Percentiles rank a stretch among this genome's conserved stretches.
Conservation (phyloP, 495 filamentous ascomycete species). For the Podospora fimiseda region DNA sequence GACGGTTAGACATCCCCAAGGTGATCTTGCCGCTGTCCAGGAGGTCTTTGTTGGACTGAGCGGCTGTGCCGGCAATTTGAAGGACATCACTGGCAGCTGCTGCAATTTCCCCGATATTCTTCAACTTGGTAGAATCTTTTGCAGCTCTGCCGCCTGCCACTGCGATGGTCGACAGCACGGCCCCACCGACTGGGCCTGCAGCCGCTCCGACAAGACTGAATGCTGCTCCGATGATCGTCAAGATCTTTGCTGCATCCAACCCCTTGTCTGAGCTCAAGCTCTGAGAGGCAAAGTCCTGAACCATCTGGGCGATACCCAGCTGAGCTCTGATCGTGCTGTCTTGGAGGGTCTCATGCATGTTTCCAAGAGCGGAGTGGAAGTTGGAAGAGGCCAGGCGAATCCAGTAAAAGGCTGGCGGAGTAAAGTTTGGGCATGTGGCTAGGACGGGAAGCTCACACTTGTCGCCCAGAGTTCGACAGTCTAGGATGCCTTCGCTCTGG, state of each 20-base stretch:
- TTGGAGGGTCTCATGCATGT: background rate
- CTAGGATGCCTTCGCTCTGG: background rate
- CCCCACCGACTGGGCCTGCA: no score
- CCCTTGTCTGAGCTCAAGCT: background rate
- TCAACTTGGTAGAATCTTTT: no score
- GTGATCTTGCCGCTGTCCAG: no score
- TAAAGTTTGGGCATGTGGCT: background rate
- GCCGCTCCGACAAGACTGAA: background rate
- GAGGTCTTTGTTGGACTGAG: no score
- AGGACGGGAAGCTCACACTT: background rate
- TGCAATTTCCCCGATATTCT: no score
- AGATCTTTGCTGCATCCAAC: background rate
- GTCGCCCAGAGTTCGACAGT: background rate
- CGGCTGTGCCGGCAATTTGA: no score
- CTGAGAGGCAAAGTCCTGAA: background rate
- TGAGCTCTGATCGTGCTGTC: background rate
- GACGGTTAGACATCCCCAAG: no score
- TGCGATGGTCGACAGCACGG: no score
- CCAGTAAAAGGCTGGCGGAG: background rate
- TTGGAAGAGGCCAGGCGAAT: background rate
- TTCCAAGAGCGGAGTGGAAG: background rate
- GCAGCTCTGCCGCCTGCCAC: no score
- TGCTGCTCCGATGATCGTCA: background rate
- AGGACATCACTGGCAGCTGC: no score
- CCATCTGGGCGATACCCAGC: background rate